Evolutionary conservation across 2,329 filamentous ascomycete genomes (phyloP), one percentile per base, ranked within the genome.

Genomic region (Neofusicoccum laricinum): DNA sequence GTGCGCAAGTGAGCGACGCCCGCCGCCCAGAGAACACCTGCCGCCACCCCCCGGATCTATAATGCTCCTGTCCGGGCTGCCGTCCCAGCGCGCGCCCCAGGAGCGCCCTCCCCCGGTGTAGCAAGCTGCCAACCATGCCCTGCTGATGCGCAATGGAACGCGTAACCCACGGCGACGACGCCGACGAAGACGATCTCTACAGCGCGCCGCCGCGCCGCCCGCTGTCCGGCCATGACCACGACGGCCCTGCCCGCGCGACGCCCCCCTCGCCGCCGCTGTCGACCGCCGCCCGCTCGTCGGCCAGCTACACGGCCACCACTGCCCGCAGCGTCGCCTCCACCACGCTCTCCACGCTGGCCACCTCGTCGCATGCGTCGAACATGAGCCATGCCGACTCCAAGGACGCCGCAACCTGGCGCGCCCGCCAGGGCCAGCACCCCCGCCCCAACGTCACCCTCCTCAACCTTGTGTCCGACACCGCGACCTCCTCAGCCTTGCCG

Each of bases 401-500:
- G 46, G 53, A 59, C 30, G 45, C 53, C 17, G 45, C 63, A 8
- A 25, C 45, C 25, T 1, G 45, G n/a, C 53, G 46, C 46, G 53
- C 53, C 36, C 53, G 46, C 36, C 55, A 59, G 53, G 32, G 25
- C 19, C 63, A 59, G 53, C 70, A 76, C 65, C 70, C 73, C 2
- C 72, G 72, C 41, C 75, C 75, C 32, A 64, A 65, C 32, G 70
- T 74, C 32, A 75, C 74, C 34, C 69, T 78, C 17, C 72, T 78
- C 51, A 72, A 77, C 43, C 74, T 78, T 49, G 69, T 75, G 15
- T 77, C 76, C 38, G 75, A 76, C 65, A 75, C 72, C 7, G 76
- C 75, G 0, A 76, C 75, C 3, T 75, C 75, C 2, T 78, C 76
- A 50, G 76, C 76, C 6, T 71, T 78, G 46, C 74, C 75, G 11